Evolutionary conservation across 345 rosid species (phyloP), one percentile per base, ranked within the genome.

Genomic region (Litchi chinensis): DNA sequence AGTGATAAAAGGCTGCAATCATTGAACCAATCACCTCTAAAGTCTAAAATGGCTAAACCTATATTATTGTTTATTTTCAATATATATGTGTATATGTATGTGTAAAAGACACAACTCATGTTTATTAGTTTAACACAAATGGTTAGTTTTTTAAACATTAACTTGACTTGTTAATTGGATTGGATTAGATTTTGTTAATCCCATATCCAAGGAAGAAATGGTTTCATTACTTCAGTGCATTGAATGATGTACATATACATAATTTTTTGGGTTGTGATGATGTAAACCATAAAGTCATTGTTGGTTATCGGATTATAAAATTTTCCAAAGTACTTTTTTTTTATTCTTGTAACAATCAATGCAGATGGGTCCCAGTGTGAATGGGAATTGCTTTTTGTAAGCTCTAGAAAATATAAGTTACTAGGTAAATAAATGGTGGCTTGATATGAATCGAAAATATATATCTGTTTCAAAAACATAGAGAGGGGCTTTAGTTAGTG

Each of bases 291-390:
- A 59, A 18, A n/a, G 10, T 59, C 22, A n/a, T 21, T 60, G 16
- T 21, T 9, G 65, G 65, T 54, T 16, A 3, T 54, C 10, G 60
- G 28, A 8, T 60, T 60, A 3, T 60, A 60, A 60, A 12, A 8
- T 60, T 60, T 60, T 60, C 8, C 3, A 60, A 60, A 60, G 28
- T 10, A 8, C 28, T 60, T 60, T 67, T 66, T 57, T 39, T 26
- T 67, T 82, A 70, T 82, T 75, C 77, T 74, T 64, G 76, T 64
- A 75, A 37, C 24, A 65, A 60, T 22, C 22, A n/a, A 60, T 60
- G 28, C 26, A 60, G 24, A 75, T 32, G 70, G 76, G 76, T 21
- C 70, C 79, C 79, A 52, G 18, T 19, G 26, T 24, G 40, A 37
- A 65, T 57, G 50, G 15, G n/a, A 19, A 40, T 79, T 79, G 79